Conservation (phyloP, 2,329 filamentous ascomycete genomes). For the Domatiomyces globalis region DNA sequence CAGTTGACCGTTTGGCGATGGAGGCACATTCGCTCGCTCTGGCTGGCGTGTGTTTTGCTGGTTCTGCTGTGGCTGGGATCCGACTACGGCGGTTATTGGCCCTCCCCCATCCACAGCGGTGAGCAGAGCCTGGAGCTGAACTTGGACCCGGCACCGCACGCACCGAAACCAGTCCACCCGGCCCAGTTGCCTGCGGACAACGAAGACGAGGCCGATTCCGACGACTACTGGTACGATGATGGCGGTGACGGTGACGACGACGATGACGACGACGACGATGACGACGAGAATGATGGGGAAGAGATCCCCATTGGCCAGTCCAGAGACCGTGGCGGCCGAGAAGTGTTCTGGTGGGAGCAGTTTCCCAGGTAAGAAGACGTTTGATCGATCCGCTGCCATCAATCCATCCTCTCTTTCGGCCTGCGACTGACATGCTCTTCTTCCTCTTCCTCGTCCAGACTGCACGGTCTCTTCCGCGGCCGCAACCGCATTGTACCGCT, state of each 20-base stretch:
- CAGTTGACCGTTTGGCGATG: background rate
- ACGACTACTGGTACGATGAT: too few species aligned
- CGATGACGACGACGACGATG: background rate
- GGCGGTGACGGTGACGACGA: too few species aligned
- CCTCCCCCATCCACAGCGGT: background rate
- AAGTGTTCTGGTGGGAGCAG: conserved; percentile 19
- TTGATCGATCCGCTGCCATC: background rate
- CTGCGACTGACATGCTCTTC: background rate
- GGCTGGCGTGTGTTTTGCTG: background rate
- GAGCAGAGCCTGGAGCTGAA: background rate
- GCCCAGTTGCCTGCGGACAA: background rate
- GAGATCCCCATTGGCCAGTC: conserved; percentile 14
- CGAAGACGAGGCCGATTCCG: background rate
- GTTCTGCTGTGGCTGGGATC: background rate
- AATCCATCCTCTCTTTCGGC: too few species aligned
- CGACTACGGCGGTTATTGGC: background rate
- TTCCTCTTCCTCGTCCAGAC: conserved; percentile 2
- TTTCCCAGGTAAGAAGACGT: conserved; percentile 10
- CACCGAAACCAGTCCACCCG: background rate
- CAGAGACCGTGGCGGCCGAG: conserved; percentile 7
- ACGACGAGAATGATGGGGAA: background rate
- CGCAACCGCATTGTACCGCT: conserved; percentile 11
- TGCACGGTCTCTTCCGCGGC: conserved; percentile 11
- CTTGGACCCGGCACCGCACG: background rate
- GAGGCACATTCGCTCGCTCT: background rate